Evolutionary conservation across 2,329 filamentous ascomycete genomes (phyloP).

Genomic region (Ascochyta viciae-villosae): DNA sequence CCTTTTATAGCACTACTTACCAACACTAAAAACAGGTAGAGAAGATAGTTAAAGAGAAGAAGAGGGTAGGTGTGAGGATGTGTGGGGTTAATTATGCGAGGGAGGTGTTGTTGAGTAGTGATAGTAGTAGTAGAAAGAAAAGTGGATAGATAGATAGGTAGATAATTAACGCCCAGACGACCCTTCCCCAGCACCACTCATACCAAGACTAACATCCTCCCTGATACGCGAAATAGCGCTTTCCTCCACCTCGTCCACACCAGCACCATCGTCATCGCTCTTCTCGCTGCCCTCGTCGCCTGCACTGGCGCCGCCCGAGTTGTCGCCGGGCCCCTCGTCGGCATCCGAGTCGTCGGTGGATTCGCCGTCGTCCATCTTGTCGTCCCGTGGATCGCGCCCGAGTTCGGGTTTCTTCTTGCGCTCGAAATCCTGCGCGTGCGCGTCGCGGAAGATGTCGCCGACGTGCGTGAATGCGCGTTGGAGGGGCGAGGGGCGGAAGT

Average conservation of each 20-base stretch:
- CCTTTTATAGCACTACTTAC: too few relatives aligned
- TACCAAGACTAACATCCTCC: conserved; percentile 13
- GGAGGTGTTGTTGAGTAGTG: too few relatives aligned
- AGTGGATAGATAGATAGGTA: too few relatives aligned
- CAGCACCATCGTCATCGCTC: conserved; percentile 1
- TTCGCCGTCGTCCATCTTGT: conserved; percentile 43
- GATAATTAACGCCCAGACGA: background rate
- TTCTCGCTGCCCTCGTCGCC: conserved; percentile 11
- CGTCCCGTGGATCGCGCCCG: conserved; percentile 39
- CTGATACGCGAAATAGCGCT: conserved; percentile 10
- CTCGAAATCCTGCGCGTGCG: conserved; percentile 92
- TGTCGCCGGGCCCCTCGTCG: conserved; percentile 39
- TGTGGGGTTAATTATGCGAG: too few relatives aligned
- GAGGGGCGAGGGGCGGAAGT: conserved; percentile 42
- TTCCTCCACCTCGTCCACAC: conserved; percentile 9
- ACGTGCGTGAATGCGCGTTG: conserved; percentile 59
- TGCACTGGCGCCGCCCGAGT: conserved; percentile 35
- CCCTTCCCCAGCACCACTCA: conserved; percentile 1
- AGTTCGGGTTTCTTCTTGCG: conserved; percentile 68
- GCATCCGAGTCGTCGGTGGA: conserved; percentile 28
- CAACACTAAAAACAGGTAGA: too few relatives aligned
- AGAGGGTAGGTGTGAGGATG: too few relatives aligned
- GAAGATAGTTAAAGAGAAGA: too few relatives aligned
- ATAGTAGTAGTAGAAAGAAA: too few relatives aligned
- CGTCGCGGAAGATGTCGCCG: conserved; percentile 76